Evolutionary conservation across 2,329 filamentous ascomycete species (phyloP), one percentile per base, ranked within the genome.

Genomic region (Ophiocordyceps camponoti-leonardi): DNA sequence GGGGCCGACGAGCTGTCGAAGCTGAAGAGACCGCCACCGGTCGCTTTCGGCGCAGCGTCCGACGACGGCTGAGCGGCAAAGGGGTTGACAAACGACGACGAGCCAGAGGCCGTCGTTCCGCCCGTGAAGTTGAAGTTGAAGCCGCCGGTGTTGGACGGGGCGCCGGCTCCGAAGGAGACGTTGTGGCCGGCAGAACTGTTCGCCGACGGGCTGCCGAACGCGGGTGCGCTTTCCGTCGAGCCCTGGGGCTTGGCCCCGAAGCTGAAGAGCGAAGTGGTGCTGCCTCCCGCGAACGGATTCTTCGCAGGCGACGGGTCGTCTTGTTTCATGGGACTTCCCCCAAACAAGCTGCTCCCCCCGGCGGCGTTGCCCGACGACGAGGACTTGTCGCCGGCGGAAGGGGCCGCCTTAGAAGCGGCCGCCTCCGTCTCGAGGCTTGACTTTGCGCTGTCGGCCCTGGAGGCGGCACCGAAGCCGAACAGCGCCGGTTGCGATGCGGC

Each of bases 321-420:
- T 47, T 71, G 62, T 49, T 68, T 67, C 54, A 70, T 64, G 16
- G 62, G 62, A 45, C 64, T 66, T 30, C 62, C 62, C 43, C 58
- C 61, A 51, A 72, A 69, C 48, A 62, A 47, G 19, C 59, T 53
- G 45, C 48, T 52, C 6, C 53, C 45, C 22, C 3, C 22, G 18
- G 54, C 43, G 19, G 55, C 44, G 35, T 54, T 44, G 7, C 57
- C 52, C 41, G 54, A 45, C 6, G 59, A 48, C 6, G 60, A 57
- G 26, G 64, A 62, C 47, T 61, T 62, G 26, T 61, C 57, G 10
- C 58, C 52, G 14, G 58, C 59, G 45, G 69, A 68, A 14, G 65
- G 49, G 14, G 65, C 59, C 51, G 65, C 67, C 14, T 56, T 44
- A 19, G 53, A 45, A 6, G 51, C 14, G 54, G 49, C 42, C 4